phyloP scores from a whole-genome alignment of 257 asterid species.

The Nicotiana knightiana region DNA sequence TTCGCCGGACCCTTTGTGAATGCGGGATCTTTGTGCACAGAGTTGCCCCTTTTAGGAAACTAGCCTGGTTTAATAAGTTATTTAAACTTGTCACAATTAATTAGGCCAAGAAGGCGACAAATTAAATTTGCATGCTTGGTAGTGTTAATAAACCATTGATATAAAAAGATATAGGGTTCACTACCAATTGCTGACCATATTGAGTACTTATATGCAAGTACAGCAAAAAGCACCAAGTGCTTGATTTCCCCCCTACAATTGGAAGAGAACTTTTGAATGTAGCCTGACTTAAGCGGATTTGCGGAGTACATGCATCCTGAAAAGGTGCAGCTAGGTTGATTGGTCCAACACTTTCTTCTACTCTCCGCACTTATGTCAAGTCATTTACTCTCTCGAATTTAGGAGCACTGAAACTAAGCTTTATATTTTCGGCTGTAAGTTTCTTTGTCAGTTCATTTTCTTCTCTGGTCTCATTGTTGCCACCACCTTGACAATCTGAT shows the following conservation, averaged over 20 bases:
- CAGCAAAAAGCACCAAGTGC: not conserved
- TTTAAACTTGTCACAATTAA: not conserved
- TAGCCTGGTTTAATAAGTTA: too few relatives aligned
- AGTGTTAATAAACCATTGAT: not conserved
- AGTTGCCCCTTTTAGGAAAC: too few relatives aligned
- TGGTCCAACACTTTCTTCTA: not conserved
- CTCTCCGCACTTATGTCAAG: not conserved
- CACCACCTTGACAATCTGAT: not conserved
- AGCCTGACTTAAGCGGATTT: not conserved
- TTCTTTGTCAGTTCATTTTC: not conserved
- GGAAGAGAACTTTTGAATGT: not conserved
- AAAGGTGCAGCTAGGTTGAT: not conserved
- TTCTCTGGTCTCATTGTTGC: slow-evolving; percentile 1
- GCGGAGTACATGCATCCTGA: not conserved
- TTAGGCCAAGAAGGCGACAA: not conserved
- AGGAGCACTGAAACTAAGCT: not conserved
- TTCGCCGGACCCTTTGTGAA: too few relatives aligned
- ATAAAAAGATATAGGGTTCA: not conserved
- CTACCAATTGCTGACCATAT: not conserved
- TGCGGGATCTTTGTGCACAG: too few relatives aligned
- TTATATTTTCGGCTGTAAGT: not conserved
- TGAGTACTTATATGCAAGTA: not conserved
- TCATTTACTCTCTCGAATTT: not conserved
- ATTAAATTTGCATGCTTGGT: not conserved
- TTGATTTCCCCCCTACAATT: not conserved